Evolutionary conservation across 2,329 filamentous ascomycete genomes (phyloP).

Genomic region (Cladosporium sp.): DNA sequence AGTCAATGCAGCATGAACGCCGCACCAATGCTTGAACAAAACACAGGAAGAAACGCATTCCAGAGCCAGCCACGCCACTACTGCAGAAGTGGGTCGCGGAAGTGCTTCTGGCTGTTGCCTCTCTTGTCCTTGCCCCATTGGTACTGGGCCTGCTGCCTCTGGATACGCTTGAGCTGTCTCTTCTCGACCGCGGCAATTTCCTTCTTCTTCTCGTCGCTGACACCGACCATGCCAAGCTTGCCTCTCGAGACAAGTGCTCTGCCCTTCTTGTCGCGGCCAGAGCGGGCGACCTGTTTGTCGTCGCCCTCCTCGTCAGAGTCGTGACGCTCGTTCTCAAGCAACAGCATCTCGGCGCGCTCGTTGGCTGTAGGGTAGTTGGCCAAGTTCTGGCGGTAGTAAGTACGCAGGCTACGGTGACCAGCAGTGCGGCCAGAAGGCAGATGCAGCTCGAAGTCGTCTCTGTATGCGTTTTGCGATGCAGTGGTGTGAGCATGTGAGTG

Average conservation of each 20-base stretch:
- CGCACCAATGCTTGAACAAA: not conserved
- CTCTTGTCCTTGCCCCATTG: slow-evolving; percentile 71
- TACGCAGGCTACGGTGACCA: slow-evolving; percentile 82
- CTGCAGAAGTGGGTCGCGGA: slow-evolving; percentile 55
- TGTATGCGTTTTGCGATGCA: slow-evolving; percentile 75
- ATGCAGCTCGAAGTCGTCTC: slow-evolving; percentile 91
- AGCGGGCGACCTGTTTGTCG: slow-evolving; percentile 39
- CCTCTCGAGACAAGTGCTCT: slow-evolving; percentile 61
- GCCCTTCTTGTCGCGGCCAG: slow-evolving; percentile 28
- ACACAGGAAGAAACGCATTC: not conserved
- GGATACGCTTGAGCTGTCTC: slow-evolving; percentile 65
- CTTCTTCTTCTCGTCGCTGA: slow-evolving; percentile 72
- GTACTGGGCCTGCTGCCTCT: slow-evolving; percentile 53
- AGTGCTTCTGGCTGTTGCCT: slow-evolving; percentile 76
- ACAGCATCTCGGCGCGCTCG: slow-evolving; percentile 69
- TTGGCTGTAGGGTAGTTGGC: slow-evolving; percentile 77
- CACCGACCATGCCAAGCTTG: slow-evolving; percentile 74
- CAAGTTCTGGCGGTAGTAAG: slow-evolving; percentile 91
- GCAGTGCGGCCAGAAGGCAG: slow-evolving; percentile 86
- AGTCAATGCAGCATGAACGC: slow-evolving; percentile 10
- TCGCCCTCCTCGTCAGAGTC: slow-evolving; percentile 49
- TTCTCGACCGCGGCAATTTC: slow-evolving; percentile 67
- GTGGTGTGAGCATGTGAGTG: slow-evolving; percentile 73
- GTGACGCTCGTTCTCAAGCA: slow-evolving; percentile 53
- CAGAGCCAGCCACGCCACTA: slow-evolving; percentile 19